These are phyloP conservation scores for Nepenthes mirabilis DNA, from an alignment of 148 eudicot species.

Conservation along the genomic window DNA sequence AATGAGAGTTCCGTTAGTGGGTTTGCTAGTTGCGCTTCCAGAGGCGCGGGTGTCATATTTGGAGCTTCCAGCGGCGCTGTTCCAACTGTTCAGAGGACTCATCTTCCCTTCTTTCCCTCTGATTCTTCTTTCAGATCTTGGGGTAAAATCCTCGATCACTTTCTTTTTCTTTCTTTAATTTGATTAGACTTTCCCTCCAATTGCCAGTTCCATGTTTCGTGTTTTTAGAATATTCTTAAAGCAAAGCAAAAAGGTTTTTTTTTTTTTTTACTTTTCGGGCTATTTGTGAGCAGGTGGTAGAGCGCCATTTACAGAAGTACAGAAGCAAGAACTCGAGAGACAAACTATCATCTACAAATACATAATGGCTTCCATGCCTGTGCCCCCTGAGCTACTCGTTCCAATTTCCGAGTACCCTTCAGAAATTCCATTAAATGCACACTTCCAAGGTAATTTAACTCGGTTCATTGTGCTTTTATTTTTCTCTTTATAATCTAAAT, in stretches of 20 bases:
- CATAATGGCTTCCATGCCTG: constrained; percentile 60
- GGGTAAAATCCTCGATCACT: not conserved
- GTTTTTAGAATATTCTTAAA: no score
- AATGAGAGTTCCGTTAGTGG: no score
- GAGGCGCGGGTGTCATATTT: not conserved
- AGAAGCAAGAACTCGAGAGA: constrained; percentile 68
- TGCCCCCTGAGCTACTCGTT: constrained; percentile 54
- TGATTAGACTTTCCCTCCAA: no score
- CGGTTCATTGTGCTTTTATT: no score
- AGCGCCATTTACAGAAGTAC: constrained; percentile 42
- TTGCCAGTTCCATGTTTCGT: no score
- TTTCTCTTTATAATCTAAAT: no score
- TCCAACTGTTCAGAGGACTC: not conserved
- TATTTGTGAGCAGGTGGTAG: constrained; percentile 1
- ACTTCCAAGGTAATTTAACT: not conserved
- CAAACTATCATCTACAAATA: constrained; percentile 62
- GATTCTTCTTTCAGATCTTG: constrained; percentile 6
- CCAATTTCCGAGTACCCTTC: constrained; percentile 19
- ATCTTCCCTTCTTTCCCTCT: constrained; percentile 1
- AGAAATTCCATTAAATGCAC: not conserved
- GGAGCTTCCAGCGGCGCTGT: constrained; percentile 4
- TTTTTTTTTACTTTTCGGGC: not conserved
- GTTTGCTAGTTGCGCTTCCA: no score
- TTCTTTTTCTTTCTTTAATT: no score
- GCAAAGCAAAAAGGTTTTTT: not conserved